Evolutionary conservation across 1,284 basidiomycete genomes (phyloP).

Genomic region (Ganoderma sp.): DNA sequence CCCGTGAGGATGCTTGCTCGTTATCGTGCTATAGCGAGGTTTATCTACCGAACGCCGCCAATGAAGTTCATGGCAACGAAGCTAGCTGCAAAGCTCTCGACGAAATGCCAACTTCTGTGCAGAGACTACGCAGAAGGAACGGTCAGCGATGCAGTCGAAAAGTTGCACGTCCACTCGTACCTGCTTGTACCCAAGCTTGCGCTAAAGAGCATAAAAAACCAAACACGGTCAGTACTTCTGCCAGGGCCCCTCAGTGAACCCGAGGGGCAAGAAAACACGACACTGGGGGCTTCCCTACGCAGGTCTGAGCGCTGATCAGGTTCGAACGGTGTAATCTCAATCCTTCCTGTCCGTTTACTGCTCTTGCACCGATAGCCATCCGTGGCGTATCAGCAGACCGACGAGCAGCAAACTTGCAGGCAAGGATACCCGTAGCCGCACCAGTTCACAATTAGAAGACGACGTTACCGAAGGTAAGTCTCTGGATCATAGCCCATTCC

Average conservation of each 20-base stretch:
- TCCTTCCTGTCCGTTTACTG: constrained; percentile 47
- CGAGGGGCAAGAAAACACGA: constrained; percentile 54
- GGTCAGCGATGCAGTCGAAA: not conserved
- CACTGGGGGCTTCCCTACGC: constrained; percentile 91
- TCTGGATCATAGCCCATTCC: constrained; percentile 40
- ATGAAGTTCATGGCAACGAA: constrained; percentile 88
- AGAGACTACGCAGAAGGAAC: constrained; percentile 59
- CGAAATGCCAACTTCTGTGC: constrained; percentile 79
- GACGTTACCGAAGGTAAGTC: constrained; percentile 73
- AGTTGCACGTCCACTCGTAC: constrained; percentile 46
- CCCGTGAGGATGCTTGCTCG: constrained; percentile 10
- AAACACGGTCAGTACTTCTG: constrained; percentile 55
- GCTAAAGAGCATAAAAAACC: constrained; percentile 50
- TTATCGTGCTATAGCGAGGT: not conserved
- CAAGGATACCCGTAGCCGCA: constrained; percentile 88
- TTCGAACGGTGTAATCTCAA: constrained; percentile 96
- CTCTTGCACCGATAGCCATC: constrained; percentile 36
- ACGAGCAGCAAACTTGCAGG: constrained; percentile 36
- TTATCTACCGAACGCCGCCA: constrained; percentile 73
- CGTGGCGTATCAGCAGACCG: constrained; percentile 36
- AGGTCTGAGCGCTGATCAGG: constrained; percentile 95
- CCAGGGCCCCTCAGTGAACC: constrained; percentile 45
- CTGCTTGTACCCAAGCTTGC: constrained; percentile 81
- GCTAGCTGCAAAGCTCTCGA: constrained; percentile 85
- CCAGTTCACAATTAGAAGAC: constrained; percentile 67